A percentile compares a stretch with the other conserved stretches of the same genome.
Conservation (phyloP, 371 early-diverging fungal genomes). For the Syncephalastrum contaminatum region DNA sequence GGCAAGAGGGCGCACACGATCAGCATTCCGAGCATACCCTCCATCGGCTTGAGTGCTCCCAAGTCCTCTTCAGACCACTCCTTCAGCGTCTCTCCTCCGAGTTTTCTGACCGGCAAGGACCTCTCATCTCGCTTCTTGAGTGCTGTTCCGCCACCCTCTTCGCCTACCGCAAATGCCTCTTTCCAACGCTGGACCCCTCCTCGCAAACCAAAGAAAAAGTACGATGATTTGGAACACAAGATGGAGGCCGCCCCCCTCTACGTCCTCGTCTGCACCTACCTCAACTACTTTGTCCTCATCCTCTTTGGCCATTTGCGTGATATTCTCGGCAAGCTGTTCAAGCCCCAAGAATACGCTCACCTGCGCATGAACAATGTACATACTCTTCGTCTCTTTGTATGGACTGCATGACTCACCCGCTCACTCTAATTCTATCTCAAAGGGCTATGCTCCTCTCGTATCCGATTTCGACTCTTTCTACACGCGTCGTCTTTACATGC, state of each 20-base stretch:
- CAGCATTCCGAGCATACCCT: constrained; percentile 15
- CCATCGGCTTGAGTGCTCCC: constrained; percentile 17
- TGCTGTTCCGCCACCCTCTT: constrained; percentile 1
- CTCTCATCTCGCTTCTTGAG: background rate
- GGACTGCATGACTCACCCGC: background rate
- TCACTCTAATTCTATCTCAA: background rate
- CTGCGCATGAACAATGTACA: constrained; percentile 70
- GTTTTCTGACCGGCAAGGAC: constrained; percentile 6
- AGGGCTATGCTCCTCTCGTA: constrained; percentile 88
- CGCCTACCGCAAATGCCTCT: constrained; percentile 4
- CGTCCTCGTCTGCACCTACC: constrained; percentile 91
- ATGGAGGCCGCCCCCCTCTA: constrained; percentile 53
- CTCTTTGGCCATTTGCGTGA: constrained; percentile 92
- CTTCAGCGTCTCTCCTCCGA: constrained; percentile 13
- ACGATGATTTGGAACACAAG: constrained; percentile 26
- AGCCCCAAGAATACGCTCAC: constrained; percentile 68
- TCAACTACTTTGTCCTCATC: constrained; percentile 93
- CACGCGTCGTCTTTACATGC: constrained; percentile 90
- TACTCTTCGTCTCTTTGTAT: constrained; percentile 3
- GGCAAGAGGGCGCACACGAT: constrained; percentile 34
- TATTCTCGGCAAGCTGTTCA: constrained; percentile 81
- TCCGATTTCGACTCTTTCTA: constrained; percentile 98
- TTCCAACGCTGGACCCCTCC: constrained; percentile 14
- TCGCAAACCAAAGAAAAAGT: constrained; percentile 14
- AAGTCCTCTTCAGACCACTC: constrained; percentile 21